Base-by-base conservation (phyloP, 257 asterid species). In the Fraxinus americana region DNA sequence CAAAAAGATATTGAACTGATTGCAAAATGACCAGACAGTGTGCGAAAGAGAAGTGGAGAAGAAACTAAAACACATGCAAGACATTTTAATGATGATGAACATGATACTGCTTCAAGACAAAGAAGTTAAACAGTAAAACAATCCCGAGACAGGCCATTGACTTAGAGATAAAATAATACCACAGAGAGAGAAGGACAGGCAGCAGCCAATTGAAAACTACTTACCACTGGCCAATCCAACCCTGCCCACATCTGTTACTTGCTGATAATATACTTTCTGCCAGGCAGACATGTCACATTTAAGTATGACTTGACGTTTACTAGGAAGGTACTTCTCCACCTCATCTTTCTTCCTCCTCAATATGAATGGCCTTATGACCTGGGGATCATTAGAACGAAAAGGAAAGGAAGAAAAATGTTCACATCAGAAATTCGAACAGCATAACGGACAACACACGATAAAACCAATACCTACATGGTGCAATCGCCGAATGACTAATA, bases 231-330 rank as follows among this genome's bases (percentile, higher is more conserved):
- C 92, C 76, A 92, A 88, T 81, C 97, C 97, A 72, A 96, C 99
- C 88, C 97, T 91, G 76, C 99, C 99, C 77, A 85, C 78, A 78
- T 90, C 97, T 7, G 97, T 96, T 72, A 96, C 95, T 90, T 92
- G 97, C 90, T 90, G 96, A 88, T 95, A 95, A 82, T 90, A 87
- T 61, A 87, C 91, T 85, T 85, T 95, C 83, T 95, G 99, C 99
- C 99, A 95, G 23, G 98, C 97, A 59, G 99, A 95, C 94, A 95
- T 79, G 84, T 95, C 99, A 78, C 99, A 96, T 82, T 96, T 96
- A 43, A 96, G 89, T 80, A 96, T 88, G 81, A 96, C 97, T 91
- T 96, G 99, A 70, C 83, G 88, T 87, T 96, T 96, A 87, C 96
- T 86, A 30, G 98, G 99, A 71, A 96, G 94, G 84, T 19, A 93